These are phyloP conservation scores for Coemansia sp. DNA, from an alignment of 192 early-diverging fungal species.

Conservation along the genomic window DNA sequence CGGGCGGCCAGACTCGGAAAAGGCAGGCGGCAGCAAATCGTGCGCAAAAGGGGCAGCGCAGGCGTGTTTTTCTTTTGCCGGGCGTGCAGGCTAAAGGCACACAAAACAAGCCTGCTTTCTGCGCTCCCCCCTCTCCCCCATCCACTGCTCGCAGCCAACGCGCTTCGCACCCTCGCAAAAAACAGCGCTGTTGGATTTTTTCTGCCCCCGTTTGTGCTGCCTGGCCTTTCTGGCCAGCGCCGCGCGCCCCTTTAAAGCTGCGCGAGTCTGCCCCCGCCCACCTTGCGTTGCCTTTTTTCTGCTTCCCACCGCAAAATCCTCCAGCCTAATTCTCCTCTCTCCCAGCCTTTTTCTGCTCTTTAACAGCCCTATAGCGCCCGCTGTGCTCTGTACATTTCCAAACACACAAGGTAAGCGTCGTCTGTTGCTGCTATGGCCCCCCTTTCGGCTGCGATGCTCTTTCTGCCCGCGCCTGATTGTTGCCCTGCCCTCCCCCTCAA, in stretches of 20 bases:
- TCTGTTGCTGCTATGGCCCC: neutral
- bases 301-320: neutral
- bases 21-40: neutral
- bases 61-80: neutral
- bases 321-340: conserved; percentile 1
- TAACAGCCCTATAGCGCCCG: conserved; percentile 8
- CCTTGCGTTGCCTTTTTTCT: conserved; percentile 12
- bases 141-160: neutral
- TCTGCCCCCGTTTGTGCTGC: neutral
- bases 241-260: conserved; percentile 29
- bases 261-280: conserved; percentile 21
- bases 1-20: neutral
- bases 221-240: neutral
- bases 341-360: conserved; percentile 18
- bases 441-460: neutral
- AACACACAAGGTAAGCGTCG: conserved; percentile 15
- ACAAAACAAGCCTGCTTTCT: neutral
- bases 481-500: neutral
- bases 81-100: neutral
- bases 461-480: neutral
- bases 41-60: neutral
- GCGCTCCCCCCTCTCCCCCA: neutral
- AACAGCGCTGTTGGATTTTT: conserved; percentile 10
- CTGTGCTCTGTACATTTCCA: conserved; percentile 7
- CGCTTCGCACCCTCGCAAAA: conserved; percentile 1